Conservation (phyloP, 192 early-diverging fungal genomes). For the Coemansia sp. region DNA sequence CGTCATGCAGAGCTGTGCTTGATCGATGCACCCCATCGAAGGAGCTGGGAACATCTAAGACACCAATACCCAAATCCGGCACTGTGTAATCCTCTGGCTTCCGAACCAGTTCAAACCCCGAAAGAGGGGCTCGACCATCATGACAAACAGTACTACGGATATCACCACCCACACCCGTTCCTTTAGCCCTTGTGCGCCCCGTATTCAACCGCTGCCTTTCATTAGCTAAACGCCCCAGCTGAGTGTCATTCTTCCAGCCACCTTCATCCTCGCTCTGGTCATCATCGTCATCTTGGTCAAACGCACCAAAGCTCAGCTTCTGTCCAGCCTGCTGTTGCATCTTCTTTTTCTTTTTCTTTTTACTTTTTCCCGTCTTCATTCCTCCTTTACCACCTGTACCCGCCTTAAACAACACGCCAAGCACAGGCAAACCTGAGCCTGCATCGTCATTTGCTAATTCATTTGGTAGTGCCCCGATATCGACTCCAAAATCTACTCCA, state of each 20-base stretch:
- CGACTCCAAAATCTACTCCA: constrained; percentile 27
- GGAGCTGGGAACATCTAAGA: too few species aligned
- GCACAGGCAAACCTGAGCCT: background rate
- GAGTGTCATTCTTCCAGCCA: background rate
- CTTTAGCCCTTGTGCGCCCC: too few species aligned
- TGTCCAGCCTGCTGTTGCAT: constrained; percentile 1
- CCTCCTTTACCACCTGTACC: background rate
- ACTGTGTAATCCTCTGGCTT: constrained; percentile 5
- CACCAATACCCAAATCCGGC: constrained; percentile 13
- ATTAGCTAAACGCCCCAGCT: background rate
- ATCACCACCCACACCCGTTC: too few species aligned
- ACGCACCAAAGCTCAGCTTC: constrained; percentile 29
- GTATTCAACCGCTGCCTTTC: background rate
- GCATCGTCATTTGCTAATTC: background rate
- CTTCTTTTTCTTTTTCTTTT: constrained; percentile 5
- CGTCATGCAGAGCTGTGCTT: too few species aligned
- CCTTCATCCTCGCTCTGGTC: background rate
- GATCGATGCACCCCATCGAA: constrained; percentile 14
- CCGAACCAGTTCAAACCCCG: constrained; percentile 13
- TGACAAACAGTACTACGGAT: constrained; percentile 3
- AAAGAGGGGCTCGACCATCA: constrained; percentile 7
- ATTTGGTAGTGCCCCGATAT: too few species aligned
- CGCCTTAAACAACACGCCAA: constrained; percentile 25
- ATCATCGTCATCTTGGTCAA: constrained; percentile 19
- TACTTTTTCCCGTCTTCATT: background rate